Base-by-base conservation (phyloP, 2,329 filamentous ascomycete species). In the Ascochyta fabae region DNA sequence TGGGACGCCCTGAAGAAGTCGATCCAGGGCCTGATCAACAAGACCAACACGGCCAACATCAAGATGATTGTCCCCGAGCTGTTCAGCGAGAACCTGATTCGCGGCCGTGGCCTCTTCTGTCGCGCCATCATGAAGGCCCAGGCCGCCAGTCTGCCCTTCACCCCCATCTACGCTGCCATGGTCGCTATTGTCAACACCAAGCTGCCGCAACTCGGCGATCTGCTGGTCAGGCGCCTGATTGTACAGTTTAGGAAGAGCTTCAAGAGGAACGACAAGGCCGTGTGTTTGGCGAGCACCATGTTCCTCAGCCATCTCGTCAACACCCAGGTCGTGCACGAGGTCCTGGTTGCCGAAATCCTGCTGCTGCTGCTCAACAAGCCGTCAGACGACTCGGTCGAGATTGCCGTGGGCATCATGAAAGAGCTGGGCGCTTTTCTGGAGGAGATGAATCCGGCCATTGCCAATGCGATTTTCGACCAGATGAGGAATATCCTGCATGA, bases 1-100 rank as follows among this genome's bases (percentile, higher is more conserved):
- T 99, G 95, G 95, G 95, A 99, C 78, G 94, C 94, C 12, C 81
- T 99, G 71, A 99, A 99, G 81, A 99, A 99, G 82, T 95, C 91
- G 44, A 96, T 99, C 79, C 98, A 99, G 74, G 95, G 95, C 67
- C 80, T 99, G 63, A 96, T 99, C 83, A 99, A 99, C 84, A 99
- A 99, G 81, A 90, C 97, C 81, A 98, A 98, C 78, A 91, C 94
- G 52, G 91, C 90, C 31, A 99, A 99, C 76, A 98, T 99, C 83
- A 98, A 99, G 78, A 86, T 90, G 72, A 97, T 99, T 60, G 92
- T 98, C 23, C 94, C 94, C 1, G 95, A 99, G 78, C 83, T 99
- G 41, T 99, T 99, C 77, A 86, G 87, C 45, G 95, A 99, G 81
- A 99, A 99, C 74, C 78, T 99, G 67, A 83, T 99, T 36, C 88